Evolutionary conservation across 306 rosid genomes (phyloP).

Genomic region (Hippophae rhamnoides): DNA sequence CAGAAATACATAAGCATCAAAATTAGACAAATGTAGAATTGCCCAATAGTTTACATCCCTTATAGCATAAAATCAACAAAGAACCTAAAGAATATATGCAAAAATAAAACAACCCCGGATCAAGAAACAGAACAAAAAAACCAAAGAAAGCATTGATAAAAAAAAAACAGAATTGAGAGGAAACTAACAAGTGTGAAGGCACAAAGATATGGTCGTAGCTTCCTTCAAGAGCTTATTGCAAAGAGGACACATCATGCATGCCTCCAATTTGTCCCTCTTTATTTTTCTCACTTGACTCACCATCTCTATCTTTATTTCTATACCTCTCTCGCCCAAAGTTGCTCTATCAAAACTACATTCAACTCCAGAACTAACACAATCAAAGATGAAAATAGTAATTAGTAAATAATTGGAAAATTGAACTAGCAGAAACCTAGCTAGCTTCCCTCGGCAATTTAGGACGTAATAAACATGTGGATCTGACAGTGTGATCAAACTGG

Average conservation of each 20-base stretch:
- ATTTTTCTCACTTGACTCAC: slow-evolving; percentile 48
- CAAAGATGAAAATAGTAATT: background rate
- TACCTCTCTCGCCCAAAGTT: background rate
- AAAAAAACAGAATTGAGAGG: background rate
- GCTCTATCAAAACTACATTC: slow-evolving; percentile 22
- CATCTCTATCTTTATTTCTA: slow-evolving; percentile 19
- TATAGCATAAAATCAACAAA: slow-evolving; percentile 13
- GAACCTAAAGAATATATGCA: slow-evolving; percentile 10
- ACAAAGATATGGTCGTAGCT: slow-evolving; percentile 88
- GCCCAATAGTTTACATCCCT: slow-evolving; percentile 10
- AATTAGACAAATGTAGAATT: background rate
- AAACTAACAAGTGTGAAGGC: slow-evolving; percentile 83
- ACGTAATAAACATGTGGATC: slow-evolving; percentile 41
- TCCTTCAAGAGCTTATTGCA: slow-evolving; percentile 61
- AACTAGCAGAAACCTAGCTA: background rate
- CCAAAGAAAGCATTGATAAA: background rate
- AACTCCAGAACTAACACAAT: slow-evolving; percentile 8
- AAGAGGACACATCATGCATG: slow-evolving; percentile 99
- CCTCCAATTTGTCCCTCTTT: slow-evolving; percentile 45
- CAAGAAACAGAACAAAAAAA: slow-evolving; percentile 9
- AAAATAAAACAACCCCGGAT: slow-evolving; percentile 20
- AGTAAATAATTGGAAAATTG: background rate
- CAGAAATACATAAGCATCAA: slow-evolving; percentile 1
- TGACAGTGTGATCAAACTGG: slow-evolving; percentile 18
- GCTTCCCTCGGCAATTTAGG: slow-evolving; percentile 4